Evolutionary conservation across 2,329 filamentous ascomycete species (phyloP), one percentile per base, ranked within the genome.

Genomic region (Fusarium humuli): DNA sequence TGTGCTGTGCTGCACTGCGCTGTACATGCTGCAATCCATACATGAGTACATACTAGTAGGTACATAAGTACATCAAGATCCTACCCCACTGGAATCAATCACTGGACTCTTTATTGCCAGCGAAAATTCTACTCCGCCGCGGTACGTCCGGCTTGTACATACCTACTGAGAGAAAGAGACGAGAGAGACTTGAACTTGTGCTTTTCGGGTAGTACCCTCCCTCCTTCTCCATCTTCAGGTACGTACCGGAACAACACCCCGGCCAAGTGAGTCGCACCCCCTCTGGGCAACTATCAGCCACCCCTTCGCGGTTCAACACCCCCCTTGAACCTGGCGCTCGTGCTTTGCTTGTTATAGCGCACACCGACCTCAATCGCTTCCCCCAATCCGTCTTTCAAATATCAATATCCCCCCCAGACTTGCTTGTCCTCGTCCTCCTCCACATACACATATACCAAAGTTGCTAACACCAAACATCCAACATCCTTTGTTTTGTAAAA

Each of bases 281-380:
- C 5, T 6, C 23, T 23, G 23, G 22, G 22, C 22, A 22, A 22
- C 22, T 22, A 22, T 22, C 22, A 22, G 22, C 22, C 54, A 54
- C 69, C 47, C 73, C 66, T 68, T 44, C 34, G 46, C 57, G 48
- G 55, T 34, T 58, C 61, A 42, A 60, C 61, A 64, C 61, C 59
- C 61, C 70, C 60, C 32, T 23, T 41, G 37, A 50, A 18, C 61
- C 57, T 56, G 61, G 69, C 44, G 64, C 54, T 69, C 63, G 62
- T 74, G 66, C 65, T 66, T 22, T 18, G 32, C 30, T 32, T 32
- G 30, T 34, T 34, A 73, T 63, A 69, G 66, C 64, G 65, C 61
- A 73, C 74, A 76, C 74, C 74, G 22, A 22, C 22, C 74, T 65
- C 70, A 67, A 74, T 73, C 74, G 69, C 75, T 71, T 75, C 70